These are phyloP conservation scores for Rhizopus sp. DNA, from an alignment of 371 early-diverging fungal genomes.

Conservation along the genomic window DNA sequence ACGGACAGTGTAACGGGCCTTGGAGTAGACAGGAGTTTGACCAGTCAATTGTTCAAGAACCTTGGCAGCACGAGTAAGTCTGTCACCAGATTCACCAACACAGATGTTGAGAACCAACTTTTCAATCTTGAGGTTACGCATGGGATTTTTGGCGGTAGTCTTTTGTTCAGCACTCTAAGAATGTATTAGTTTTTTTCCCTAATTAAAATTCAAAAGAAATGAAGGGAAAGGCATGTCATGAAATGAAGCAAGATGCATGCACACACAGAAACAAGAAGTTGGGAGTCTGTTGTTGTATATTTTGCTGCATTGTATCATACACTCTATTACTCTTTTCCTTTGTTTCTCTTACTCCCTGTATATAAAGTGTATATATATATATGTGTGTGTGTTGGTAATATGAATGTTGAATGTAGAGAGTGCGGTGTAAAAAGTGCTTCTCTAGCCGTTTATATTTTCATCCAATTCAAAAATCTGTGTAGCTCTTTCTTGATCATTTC, in stretches of 20 bases:
- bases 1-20: constrained; percentile 99
- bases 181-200: background rate
- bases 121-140: constrained; percentile 97
- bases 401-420: background rate
- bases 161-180: constrained; percentile 67
- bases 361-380: too few species aligned
- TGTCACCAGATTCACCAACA: constrained; percentile 99
- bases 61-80: constrained; percentile 99
- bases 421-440: background rate
- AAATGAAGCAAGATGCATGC: background rate
- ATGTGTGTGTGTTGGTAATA: too few species aligned
- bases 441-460: background rate
- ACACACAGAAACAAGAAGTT: too few species aligned
- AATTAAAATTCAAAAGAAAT: background rate
- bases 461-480: background rate
- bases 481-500: background rate
- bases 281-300: too few species aligned
- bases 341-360: too few species aligned
- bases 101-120: constrained; percentile 99
- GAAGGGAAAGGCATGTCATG: background rate
- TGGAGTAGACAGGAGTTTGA: constrained; percentile 99
- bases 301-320: too few species aligned
- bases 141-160: constrained; percentile 77
- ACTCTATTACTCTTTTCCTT: too few species aligned
- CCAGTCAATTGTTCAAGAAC: constrained; percentile 99